Evolutionary conservation across 805 yeast genomes (phyloP), one percentile per base, ranked within the genome.

Genomic region (Wickerhamiella sorbophila): DNA sequence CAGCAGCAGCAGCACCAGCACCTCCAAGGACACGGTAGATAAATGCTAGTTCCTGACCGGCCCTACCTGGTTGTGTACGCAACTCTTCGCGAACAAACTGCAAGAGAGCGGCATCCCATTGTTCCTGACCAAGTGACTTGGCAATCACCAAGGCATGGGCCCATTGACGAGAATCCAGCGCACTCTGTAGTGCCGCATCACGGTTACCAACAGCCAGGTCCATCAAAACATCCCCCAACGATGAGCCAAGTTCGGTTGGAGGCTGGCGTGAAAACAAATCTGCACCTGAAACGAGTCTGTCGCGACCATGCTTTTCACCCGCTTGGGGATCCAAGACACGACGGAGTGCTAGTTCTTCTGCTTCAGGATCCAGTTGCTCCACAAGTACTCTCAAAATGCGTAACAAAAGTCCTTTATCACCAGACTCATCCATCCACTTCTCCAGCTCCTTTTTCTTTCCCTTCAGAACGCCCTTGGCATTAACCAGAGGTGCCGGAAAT

Each of bases 101-200:
- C 9, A 75, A 66, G 4, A 79, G 77, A 2, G 79, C 70, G 27
- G 62, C 60, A 4, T 72, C 59, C 72, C 81, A 78, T 31, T 67
- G 65, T 3, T 74, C 77, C 17, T 72, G 71, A 2, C 91, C 79
- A 21, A 75, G 62, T 15, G 83, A 58, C 45, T 77, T 71, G 1
- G 93, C 77, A 39, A 87, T 63, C 24, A 85, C 56, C 42, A 88
- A 60, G 0, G 95, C 80, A 58, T 86, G 65, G 0, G 88, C 76
- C 79, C 83, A 87, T 49, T 83, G 82, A 8, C 74, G 71, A 41
- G 73, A 71, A 1, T 70, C 64, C 16, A 86, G 56, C 1, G 91
- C 77, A 42, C 67, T 62, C 19, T 69, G 65, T 38, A 86, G 59
- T 0, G 95, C 95, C 4, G 67, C 70, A 12, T 71, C 74, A 19